These are phyloP conservation scores for Phylloporus sp. DNA, from an alignment of 768 basidiomycete genomes.

Conservation along the genomic window DNA sequence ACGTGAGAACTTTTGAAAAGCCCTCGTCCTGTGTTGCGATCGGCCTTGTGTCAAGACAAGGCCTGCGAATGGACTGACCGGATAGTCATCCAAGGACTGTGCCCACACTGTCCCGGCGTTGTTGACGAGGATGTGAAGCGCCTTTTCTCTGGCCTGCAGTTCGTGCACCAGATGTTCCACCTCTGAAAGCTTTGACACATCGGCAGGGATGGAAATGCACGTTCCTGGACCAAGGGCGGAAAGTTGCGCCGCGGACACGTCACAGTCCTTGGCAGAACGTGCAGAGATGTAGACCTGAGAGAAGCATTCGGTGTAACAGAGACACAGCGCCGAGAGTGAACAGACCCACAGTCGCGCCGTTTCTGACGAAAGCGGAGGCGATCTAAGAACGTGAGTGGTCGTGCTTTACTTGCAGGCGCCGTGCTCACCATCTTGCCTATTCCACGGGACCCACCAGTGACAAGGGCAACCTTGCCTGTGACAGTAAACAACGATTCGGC, in stretches of 20 bases:
- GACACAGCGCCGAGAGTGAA: neutral
- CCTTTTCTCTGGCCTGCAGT: conserved; percentile 46
- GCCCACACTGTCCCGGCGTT: conserved; percentile 62
- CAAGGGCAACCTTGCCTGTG: conserved; percentile 48
- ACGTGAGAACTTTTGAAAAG: conserved; percentile 55
- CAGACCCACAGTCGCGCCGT: conserved; percentile 49
- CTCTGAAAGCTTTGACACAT: conserved; percentile 50
- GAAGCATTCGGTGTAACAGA: conserved; percentile 10
- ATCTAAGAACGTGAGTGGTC: conserved; percentile 39
- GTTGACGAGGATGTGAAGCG: conserved; percentile 56
- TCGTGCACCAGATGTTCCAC: conserved; percentile 49
- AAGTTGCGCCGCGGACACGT: conserved; percentile 47
- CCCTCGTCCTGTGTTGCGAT: conserved; percentile 41
- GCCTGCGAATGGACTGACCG: conserved; percentile 28
- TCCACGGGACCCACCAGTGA: conserved; percentile 63
- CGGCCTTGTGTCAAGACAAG: neutral
- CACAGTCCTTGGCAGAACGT: conserved; percentile 48
- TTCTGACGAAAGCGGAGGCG: conserved; percentile 56
- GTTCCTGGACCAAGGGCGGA: conserved; percentile 47
- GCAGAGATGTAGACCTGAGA: conserved; percentile 58
- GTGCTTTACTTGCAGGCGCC: neutral
- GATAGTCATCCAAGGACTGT: conserved; percentile 41
- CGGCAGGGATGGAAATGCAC: conserved; percentile 50
- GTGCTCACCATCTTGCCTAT: conserved; percentile 57
- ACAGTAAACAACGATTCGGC: conserved; percentile 44